These are phyloP conservation scores for Casuarina equisetifolia DNA, from an alignment of 306 rosid genomes.

Conservation along the genomic window DNA sequence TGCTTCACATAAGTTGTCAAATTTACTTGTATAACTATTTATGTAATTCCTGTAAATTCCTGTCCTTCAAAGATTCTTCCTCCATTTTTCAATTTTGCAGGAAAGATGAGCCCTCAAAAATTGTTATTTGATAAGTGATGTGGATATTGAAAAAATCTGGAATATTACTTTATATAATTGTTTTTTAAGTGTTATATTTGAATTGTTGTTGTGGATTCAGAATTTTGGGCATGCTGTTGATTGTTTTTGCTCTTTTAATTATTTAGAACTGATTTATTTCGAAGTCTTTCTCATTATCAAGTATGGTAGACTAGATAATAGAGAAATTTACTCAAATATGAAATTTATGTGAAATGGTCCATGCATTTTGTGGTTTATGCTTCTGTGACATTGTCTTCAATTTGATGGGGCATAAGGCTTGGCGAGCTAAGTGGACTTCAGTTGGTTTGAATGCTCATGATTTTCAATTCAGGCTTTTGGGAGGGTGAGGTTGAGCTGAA, in stretches of 20 bases:
- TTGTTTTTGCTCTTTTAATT: neutral
- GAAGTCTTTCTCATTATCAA: neutral
- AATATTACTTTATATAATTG: neutral
- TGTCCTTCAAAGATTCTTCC: neutral
- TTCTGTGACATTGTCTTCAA: neutral
- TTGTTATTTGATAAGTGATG: neutral
- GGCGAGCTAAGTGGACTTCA: neutral
- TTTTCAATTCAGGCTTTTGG: neutral
- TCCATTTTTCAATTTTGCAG: neutral
- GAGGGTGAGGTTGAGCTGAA: neutral
- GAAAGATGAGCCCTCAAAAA: neutral
- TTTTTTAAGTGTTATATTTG: neutral
- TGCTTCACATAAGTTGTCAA: neutral
- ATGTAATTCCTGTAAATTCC: neutral
- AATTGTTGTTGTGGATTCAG: neutral
- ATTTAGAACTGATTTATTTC: neutral
- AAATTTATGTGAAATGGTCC: neutral
- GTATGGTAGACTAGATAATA: neutral
- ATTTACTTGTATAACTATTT: neutral
- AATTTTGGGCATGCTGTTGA: neutral
- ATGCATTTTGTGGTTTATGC: neutral
- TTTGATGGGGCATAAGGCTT: neutral
- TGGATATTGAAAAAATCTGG: neutral
- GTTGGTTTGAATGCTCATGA: neutral
- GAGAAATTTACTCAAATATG: neutral